Evolutionary conservation across 2,329 filamentous ascomycete species (phyloP), one percentile per base, ranked within the genome.

Genomic region (Fragosphaeria purpurea): DNA sequence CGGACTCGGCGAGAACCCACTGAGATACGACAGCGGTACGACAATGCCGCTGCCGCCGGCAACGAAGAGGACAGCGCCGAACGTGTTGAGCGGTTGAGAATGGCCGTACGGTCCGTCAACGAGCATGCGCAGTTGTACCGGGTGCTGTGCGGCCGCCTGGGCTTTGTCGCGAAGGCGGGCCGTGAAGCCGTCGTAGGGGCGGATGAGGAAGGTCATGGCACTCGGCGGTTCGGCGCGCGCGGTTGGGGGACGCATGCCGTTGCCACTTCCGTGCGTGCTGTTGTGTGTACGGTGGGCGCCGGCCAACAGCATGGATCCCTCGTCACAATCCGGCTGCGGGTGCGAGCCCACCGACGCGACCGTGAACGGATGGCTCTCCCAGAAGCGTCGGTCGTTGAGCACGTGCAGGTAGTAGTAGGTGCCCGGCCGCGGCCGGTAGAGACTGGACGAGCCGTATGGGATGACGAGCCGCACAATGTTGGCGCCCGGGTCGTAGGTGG

Each of bases 361-460:
- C 0, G 73, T 75, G 44, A 76, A 76, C 0, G 73, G 73, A 38
- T 76, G 73, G 51, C 69, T 74, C 50, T 76, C 71, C 73, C 73
- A 75, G 49, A 65, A 66, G 2, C 63, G 61, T 11, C 56, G 47
- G 33, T 65, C 65, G 50, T 67, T 62, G 7, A 74, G 63, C 3
- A 71, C 59, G 41, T 70, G 67, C 1, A 75, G 55, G 51, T 73
- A 75, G 55, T 70, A 75, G 53, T 64, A 73, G 0, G 68, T 72
- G 0, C 72, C 72, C 0, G 71, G 65, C 0, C 54, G 46, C 0
- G 66, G 66, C 11, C 58, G 50, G 45, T 53, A 54, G 13, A 47
- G 13, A 34, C 62, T 64, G 1, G 56, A 59, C 2, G 56, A 57
- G 22, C 22, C 22, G 51, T 63, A 63, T 3, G 71, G 69, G 4